These are phyloP conservation scores for Dothiorella sarmentorum DNA, from an alignment of 2,329 filamentous ascomycete species.

Conservation along the genomic window DNA sequence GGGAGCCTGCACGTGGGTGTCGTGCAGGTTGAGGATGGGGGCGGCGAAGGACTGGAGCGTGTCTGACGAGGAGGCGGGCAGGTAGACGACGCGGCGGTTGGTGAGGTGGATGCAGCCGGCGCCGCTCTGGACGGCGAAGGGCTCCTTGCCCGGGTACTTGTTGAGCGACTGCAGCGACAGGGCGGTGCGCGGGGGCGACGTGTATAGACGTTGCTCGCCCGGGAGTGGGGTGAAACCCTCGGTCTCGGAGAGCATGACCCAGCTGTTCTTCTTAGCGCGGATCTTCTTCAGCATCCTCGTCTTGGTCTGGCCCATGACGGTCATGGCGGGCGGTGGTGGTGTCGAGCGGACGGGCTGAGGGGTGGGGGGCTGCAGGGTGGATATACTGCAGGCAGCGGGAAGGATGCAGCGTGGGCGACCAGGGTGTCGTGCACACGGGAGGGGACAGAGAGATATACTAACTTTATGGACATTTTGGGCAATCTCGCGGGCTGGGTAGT, in stretches of 20 bases:
- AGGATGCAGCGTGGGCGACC: constrained; percentile 20
- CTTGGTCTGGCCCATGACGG: background rate
- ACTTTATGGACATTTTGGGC: constrained; percentile 39
- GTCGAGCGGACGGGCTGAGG: background rate
- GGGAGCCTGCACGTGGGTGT: constrained; percentile 80
- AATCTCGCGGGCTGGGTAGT: background rate
- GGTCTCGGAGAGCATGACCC: constrained; percentile 83
- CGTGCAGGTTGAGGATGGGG: constrained; percentile 81
- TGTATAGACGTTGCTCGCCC: constrained; percentile 77
- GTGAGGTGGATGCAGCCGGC: constrained; percentile 76
- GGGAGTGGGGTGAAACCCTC: constrained; percentile 78
- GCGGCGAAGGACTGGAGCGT: constrained; percentile 83
- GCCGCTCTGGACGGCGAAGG: constrained; percentile 68
- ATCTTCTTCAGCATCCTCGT: constrained; percentile 29
- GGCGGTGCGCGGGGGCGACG: constrained; percentile 73
- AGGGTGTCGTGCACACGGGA: constrained; percentile 13
- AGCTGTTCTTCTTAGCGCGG: constrained; percentile 48
- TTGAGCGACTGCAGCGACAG: constrained; percentile 71
- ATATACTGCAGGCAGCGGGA: constrained; percentile 4
- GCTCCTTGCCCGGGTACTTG: constrained; percentile 59
- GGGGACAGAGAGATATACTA: constrained; percentile 28
- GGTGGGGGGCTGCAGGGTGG: background rate
- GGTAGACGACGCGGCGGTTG: constrained; percentile 83
- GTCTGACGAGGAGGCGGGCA: constrained; percentile 66
- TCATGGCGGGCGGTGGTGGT: background rate